Conservation (phyloP, 495 filamentous ascomycete genomes). For the Trichodelitschia bisporula region DNA sequence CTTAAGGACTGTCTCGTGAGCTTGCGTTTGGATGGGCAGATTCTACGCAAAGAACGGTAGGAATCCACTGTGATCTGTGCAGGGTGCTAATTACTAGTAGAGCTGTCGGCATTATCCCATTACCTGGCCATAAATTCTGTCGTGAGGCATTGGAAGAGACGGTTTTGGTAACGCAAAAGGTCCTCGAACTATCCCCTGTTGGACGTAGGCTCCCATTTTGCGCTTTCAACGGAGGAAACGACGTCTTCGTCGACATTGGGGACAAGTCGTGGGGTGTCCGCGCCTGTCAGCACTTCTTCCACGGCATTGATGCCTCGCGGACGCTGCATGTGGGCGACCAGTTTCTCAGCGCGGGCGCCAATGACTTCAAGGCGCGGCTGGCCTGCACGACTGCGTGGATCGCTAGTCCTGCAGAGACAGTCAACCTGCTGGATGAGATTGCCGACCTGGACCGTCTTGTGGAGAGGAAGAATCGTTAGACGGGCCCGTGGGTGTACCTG, state of each 20-base stretch:
- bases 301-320: constrained; percentile 33
- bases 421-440: constrained; percentile 67
- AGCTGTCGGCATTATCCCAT: constrained; percentile 73
- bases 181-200: constrained; percentile 48
- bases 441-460: constrained; percentile 18
- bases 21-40: constrained; percentile 46
- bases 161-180: constrained; percentile 78
- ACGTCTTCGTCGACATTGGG: constrained; percentile 96
- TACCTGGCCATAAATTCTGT: constrained; percentile 34
- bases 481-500: too few relatives aligned
- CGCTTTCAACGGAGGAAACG: constrained; percentile 89
- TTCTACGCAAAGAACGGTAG: constrained; percentile 83
- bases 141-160: constrained; percentile 90
- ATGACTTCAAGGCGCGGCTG: constrained; percentile 71
- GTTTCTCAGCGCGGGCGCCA: constrained; percentile 83
- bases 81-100: too few relatives aligned
- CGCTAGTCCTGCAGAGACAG: constrained; percentile 72
- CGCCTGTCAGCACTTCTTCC: constrained; percentile 82
- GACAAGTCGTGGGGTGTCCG: constrained; percentile 91
- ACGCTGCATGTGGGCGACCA: constrained; percentile 82
- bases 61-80: too few relatives aligned
- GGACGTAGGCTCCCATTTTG: constrained; percentile 67
- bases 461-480: constrained; percentile 8
- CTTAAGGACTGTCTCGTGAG: constrained; percentile 53
- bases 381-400: constrained; percentile 69